Base-by-base conservation (phyloP, 169 alveolate species). In the Plasmodium inui region DNA sequence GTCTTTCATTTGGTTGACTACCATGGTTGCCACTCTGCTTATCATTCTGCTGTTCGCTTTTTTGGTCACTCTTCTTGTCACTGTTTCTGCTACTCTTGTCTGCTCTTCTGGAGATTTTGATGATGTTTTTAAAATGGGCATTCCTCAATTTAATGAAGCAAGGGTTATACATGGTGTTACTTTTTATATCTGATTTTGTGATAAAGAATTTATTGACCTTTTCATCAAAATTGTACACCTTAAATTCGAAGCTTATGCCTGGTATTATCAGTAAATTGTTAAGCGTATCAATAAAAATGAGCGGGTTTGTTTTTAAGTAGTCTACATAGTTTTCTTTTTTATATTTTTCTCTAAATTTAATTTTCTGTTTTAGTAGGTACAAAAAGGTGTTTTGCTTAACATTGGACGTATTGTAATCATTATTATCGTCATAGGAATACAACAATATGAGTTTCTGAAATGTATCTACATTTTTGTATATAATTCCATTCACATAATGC, bases 221-320 rank as follows among this genome's bases (percentile, higher is more conserved):
- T 71, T 70, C 83, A 19, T 84, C 92, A 84, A 55, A 84, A 73
- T 84, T 84, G 10, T 84, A 72, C 44, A 44, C 71, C 70, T 72
- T 84, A 44, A 41, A 84, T 39, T 84, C 92, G 53, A 84, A 84
- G 34, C 73, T 72, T 22, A 84, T 84, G 46, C 92, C 92, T 28
- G 92, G 92, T 84, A 84, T 72, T 6, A 84, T 84, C 55, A 84
- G 53, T 71, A 84, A 84, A 44, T 84, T 46, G 55, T 84, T 84
- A 71, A 84, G 83, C 32, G 92, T 84, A 28, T 84, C 92, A 32
- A 84, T 37, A 84, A 84, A 84, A 84, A 84, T 84, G 34, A 84
- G 44, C 19, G 92, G 92, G 22, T 84, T 84, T 71, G 92, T 84
- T 84, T 44, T 84, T 72, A 84, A 84, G 74, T 84, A 84, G 34